A percentile compares a stretch with the other conserved stretches of the same genome.
These are phyloP conservation scores for Aspergillus mulundensis DNA, from an alignment of 495 filamentous ascomycete genomes.

Conservation along the genomic window DNA sequence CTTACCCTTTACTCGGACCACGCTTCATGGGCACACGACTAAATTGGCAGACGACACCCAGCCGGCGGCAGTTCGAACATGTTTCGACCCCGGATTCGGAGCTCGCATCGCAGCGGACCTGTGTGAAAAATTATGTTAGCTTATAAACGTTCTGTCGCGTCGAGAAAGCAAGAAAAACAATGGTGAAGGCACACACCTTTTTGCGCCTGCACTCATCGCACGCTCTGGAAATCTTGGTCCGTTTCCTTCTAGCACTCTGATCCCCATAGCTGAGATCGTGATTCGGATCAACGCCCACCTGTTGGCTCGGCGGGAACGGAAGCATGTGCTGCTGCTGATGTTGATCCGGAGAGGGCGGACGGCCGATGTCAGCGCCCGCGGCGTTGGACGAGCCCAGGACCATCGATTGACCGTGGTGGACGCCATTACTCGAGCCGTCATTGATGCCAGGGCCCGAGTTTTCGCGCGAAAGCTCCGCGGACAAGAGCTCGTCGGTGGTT, in stretches of 20 bases:
- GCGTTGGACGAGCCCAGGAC: slow-evolving; percentile 40
- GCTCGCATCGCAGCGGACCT: slow-evolving; percentile 89
- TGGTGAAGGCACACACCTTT: slow-evolving; percentile 53
- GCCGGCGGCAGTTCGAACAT: slow-evolving; percentile 82
- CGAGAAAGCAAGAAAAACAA: slow-evolving; percentile 5
- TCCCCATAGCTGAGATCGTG: slow-evolving; percentile 53
- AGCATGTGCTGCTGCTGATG: slow-evolving; percentile 48
- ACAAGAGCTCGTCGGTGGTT: slow-evolving; percentile 44
- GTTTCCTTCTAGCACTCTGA: slow-evolving; percentile 68
- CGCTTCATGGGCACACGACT: slow-evolving; percentile 93
- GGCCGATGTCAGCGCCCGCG: slow-evolving; percentile 35
- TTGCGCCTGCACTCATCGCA: slow-evolving; percentile 95
- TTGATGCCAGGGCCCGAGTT: slow-evolving; percentile 38
- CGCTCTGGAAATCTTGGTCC: slow-evolving; percentile 87
- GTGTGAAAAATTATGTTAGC: slow-evolving; percentile 20
- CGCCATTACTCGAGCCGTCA: slow-evolving; percentile 39
- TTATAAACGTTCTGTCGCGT: slow-evolving; percentile 11
- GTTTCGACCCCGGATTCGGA: slow-evolving; percentile 73
- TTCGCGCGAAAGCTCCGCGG: slow-evolving; percentile 46
- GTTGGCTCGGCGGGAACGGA: slow-evolving; percentile 44
- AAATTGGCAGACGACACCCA: slow-evolving; percentile 75
- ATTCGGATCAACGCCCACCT: slow-evolving; percentile 50
- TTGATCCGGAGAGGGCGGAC: slow-evolving; percentile 37
- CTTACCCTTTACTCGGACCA: slow-evolving; percentile 90
- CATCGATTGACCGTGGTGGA: slow-evolving; percentile 41